Conservation (phyloP, 2,329 filamentous ascomycete genomes). For the Zarea fungicola region DNA sequence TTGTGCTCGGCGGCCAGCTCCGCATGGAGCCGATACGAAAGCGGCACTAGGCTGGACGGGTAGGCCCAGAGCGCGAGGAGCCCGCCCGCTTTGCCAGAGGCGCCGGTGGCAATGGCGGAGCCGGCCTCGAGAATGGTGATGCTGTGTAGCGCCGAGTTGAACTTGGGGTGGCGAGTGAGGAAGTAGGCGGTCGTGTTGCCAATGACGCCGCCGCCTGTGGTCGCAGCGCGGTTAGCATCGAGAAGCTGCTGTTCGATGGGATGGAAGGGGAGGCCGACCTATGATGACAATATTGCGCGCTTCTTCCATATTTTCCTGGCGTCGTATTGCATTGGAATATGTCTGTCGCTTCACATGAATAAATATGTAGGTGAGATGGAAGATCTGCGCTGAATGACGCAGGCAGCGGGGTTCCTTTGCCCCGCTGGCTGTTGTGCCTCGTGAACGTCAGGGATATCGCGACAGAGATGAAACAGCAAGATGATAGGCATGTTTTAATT, state of each 20-base stretch:
- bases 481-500: no score
- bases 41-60: constrained; percentile 72
- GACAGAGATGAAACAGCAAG: no score
- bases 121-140: constrained; percentile 86
- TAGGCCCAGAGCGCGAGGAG: constrained; percentile 90
- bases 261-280: constrained; percentile 25
- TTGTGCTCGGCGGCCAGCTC: constrained; percentile 80
- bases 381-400: no score
- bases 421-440: no score
- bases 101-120: constrained; percentile 76
- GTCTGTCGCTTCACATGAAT: no score
- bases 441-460: no score
- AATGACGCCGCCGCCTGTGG: constrained; percentile 89
- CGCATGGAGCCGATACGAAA: constrained; percentile 78
- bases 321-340: not conserved
- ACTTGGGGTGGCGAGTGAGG: constrained; percentile 78
- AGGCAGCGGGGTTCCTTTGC: no score
- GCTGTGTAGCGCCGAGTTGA: constrained; percentile 66
- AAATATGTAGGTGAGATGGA: no score
- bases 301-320: constrained; percentile 25
- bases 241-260: no score
- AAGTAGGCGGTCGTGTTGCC: constrained; percentile 90
- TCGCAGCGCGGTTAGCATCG: constrained; percentile 8
- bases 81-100: constrained; percentile 91
- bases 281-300: constrained; percentile 47